Conservation (phyloP, 257 asterid genomes). For the Eucommia ulmoides region DNA sequence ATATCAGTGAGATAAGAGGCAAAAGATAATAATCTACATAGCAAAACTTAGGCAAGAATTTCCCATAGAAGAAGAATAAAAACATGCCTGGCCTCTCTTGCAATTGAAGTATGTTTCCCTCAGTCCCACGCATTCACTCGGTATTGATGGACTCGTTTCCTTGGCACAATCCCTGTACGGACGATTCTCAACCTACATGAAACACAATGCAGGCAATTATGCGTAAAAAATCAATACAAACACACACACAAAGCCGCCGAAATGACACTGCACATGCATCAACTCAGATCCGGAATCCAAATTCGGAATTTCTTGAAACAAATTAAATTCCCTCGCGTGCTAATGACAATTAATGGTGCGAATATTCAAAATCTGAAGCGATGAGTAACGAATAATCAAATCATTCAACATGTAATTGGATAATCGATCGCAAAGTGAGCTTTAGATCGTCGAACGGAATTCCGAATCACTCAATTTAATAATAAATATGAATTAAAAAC, state of each 20-base stretch:
- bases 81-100: slow-evolving; percentile 85
- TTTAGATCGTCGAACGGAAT: too few species aligned
- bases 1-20: neutral
- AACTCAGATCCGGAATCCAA: too few species aligned
- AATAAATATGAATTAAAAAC: neutral
- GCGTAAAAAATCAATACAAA: neutral
- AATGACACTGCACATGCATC: neutral
- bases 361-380: neutral
- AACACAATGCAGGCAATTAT: neutral
- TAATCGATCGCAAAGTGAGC: too few species aligned
- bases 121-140: slow-evolving; percentile 79
- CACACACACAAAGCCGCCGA: neutral
- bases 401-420: too few species aligned
- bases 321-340: too few species aligned
- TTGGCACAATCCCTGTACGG: slow-evolving; percentile 70
- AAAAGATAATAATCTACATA: too few species aligned
- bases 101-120: slow-evolving; percentile 94
- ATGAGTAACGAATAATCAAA: too few species aligned
- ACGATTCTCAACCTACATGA: slow-evolving; percentile 60
- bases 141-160: slow-evolving; percentile 60
- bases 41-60: too few species aligned
- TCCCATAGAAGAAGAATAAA: neutral
- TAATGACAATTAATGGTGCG: too few species aligned
- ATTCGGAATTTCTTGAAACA: too few species aligned
- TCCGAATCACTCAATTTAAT: too few species aligned